Base-by-base conservation (phyloP, 352 stramenopile genomes). In the Nothophytophthora sp. region DNA sequence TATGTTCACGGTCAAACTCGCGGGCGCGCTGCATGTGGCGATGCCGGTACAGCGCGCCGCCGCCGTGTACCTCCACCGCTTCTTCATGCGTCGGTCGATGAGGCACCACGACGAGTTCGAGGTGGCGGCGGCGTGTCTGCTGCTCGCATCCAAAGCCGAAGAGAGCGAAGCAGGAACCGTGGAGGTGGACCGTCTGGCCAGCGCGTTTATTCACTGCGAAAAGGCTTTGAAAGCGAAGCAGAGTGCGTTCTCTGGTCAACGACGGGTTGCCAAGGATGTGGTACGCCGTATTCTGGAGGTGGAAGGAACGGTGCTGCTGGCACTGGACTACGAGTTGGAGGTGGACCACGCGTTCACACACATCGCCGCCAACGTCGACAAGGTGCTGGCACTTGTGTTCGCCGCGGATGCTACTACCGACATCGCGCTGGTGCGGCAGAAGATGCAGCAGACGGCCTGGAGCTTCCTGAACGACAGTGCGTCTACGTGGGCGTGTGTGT, bases 391-490 rank as follows among this genome's bases (percentile, higher is more conserved):
- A 27, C 67, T 93, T 22, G 70, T 75, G 63, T 75, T 57, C 18
- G 73, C 86, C 34, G 63, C 71, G 24, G 54, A 67, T 22, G 61
- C 66, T 8, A 90, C 87, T 56, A 57, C 68, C 27, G 64, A 86
- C 47, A 85, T 71, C 50, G 78, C 70, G 22, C 90, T 93, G 58
- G 81, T 96, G 39, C 89, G 91, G 41, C 82, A 92, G 63, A 91
- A 94, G 58, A 82, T 96, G 39, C 89, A 92, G 41, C 82, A 92
- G 63, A 82, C 90, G 23, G 78, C 85, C 0, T 96, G 87, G 87
- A 95, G 78, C 38, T 95, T 96, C 48, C 56, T 96, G 28, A 96
- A 96, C 55, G 87, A 96, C 57, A 91, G 81, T 50, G 81, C 85
- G 25, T 93, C 92, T 63, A 96, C 87, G 16, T 59, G 79, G 40